Evolutionary conservation across 352 stramenopile species (phyloP), one percentile per base, ranked within the genome.

Genomic region (Phytophthora capsici): DNA sequence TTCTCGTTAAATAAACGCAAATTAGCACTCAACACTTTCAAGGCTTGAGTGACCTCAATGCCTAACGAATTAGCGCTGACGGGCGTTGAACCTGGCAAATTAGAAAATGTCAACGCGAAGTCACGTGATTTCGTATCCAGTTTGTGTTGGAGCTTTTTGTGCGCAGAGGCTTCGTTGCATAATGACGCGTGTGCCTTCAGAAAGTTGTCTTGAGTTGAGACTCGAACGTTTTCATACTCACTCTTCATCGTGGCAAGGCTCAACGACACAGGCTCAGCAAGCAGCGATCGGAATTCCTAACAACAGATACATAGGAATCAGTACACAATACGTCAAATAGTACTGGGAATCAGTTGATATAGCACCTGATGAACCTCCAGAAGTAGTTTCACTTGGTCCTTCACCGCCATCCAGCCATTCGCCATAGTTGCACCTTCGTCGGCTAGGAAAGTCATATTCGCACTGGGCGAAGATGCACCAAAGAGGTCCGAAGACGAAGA

Each of bases 231-330:
- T 55, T 91, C 85, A 34, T 95, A 95, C 23, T 95, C 84, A 41
- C 76, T 81, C 44, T 88, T 90, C 84, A 95, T 95, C 22, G 81
- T 91, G 16, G 71, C 66, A 43, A 95, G 70, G 40, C 82, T 92
- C 32, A 95, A 54, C 8, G 81, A 65, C 14, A 93, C 84, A 10
- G 86, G 84, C 37, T 95, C 86, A 1, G 81, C 70, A 12, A 95
- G 57, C 14, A 95, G 36, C 1, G 84, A 93, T n/a, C 77, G 73
- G 28, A 91, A 95, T 76, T 95, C 86, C 70, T 92, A 41, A 22
- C 28, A 22, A 47, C 7, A 49, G 57, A 4, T 57, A 44, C 5
- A 51, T 51, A 8, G 63, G 9, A 20, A 3, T n/a, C 3, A 55
- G 17, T 13, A 63, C 28, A 36, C n/a, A 36, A 37, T 17, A 23